These are phyloP conservation scores for Mentha longifolia DNA, from an alignment of 257 asterid genomes.

Conservation along the genomic window DNA sequence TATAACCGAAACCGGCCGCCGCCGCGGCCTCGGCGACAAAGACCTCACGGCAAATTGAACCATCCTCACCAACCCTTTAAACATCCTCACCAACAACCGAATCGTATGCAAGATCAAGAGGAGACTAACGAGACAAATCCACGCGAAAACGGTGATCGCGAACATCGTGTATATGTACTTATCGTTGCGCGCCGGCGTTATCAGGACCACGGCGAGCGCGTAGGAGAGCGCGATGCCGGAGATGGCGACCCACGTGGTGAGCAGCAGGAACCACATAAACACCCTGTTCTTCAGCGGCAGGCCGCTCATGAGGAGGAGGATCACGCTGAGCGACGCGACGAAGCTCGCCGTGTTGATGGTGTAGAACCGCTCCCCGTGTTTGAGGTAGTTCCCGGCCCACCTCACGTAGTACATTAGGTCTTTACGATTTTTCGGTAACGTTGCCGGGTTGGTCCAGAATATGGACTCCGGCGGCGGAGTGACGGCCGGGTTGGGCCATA, in stretches of 20 bases:
- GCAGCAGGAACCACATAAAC: conserved; percentile 35
- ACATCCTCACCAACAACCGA: conserved; percentile 28
- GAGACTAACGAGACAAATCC: conserved; percentile 39
- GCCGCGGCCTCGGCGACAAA: not conserved
- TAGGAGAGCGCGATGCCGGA: conserved; percentile 35
- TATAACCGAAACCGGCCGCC: not conserved
- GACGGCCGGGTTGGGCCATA: too few species aligned
- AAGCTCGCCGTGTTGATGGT: conserved; percentile 36
- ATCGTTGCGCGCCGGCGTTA: conserved; percentile 8
- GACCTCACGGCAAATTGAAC: not conserved
- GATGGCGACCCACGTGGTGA: conserved; percentile 41
- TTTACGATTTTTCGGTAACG: not conserved
- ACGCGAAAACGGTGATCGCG: conserved; percentile 30
- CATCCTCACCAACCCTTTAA: conserved; percentile 8
- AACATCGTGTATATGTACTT: not conserved
- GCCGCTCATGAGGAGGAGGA: conserved; percentile 45
- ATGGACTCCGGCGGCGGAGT: too few species aligned
- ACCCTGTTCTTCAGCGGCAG: conserved; percentile 31
- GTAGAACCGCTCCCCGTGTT: conserved; percentile 21
- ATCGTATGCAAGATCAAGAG: conserved; percentile 38
- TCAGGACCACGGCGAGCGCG: conserved; percentile 15
- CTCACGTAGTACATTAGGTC: not conserved
- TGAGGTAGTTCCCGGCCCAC: not conserved
- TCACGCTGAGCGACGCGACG: conserved; percentile 48
- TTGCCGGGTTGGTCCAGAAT: conserved; percentile 23